Evolutionary conservation across 257 asterid species (phyloP).

Genomic region (Nicotiana tabacum): DNA sequence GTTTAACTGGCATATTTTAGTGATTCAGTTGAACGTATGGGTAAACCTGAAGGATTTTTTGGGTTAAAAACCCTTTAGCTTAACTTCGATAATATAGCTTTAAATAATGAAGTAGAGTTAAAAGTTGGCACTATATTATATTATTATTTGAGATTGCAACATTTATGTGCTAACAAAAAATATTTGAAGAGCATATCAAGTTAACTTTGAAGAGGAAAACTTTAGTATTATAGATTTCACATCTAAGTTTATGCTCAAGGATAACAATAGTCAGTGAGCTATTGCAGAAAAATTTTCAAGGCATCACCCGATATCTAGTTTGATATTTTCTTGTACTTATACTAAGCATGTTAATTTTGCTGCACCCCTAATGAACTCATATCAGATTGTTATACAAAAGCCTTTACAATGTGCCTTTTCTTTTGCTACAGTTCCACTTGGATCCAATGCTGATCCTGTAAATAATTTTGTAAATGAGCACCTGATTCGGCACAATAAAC

Average conservation of each 20-base stretch:
- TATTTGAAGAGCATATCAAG: not conserved
- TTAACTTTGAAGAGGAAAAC: not conserved
- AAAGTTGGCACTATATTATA: not conserved
- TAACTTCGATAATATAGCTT: not conserved
- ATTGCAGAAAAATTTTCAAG: not conserved
- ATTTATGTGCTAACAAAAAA: not conserved
- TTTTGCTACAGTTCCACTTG: constrained; percentile 42
- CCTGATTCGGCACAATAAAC: constrained; percentile 36
- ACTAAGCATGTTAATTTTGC: not conserved
- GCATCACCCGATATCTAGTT: not conserved
- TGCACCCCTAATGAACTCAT: not conserved
- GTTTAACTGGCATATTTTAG: too few species aligned
- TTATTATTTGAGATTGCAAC: not conserved
- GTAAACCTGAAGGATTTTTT: too few species aligned
- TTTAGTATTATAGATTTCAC: not conserved
- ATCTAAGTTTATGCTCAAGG: not conserved
- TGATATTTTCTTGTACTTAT: not conserved
- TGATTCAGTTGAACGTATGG: too few species aligned
- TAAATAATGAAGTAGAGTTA: not conserved
- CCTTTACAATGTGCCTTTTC: not conserved
- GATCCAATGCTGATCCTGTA: constrained; percentile 44
- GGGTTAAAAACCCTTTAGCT: not conserved
- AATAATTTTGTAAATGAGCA: constrained; percentile 53
- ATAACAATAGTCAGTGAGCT: not conserved
- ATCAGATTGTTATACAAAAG: not conserved